Evolutionary conservation across 1,284 basidiomycete species (phyloP).

Genomic region (Pseudozyma sp.): DNA sequence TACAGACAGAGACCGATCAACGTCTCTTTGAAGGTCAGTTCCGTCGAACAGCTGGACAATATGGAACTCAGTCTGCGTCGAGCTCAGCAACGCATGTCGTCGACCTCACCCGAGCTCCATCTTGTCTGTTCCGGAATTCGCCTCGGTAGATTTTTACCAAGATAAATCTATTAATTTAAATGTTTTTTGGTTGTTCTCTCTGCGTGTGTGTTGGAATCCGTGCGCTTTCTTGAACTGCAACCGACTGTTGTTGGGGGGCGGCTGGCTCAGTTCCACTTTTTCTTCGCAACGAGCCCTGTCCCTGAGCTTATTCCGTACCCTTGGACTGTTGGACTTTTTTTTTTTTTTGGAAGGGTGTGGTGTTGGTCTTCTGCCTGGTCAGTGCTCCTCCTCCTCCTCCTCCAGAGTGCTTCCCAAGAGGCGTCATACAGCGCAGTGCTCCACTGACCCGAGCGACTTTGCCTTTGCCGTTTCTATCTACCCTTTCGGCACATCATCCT

Average conservation of each 20-base stretch:
- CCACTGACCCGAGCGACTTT: background rate
- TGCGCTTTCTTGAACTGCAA: background rate
- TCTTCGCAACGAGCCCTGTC: background rate
- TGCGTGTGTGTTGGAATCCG: background rate
- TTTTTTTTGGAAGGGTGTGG: background rate
- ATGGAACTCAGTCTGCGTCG: too few relatives aligned
- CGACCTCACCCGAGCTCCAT: too few relatives aligned
- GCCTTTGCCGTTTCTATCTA: background rate
- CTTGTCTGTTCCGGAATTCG: too few relatives aligned
- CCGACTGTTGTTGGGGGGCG: background rate
- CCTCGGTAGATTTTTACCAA: too few relatives aligned
- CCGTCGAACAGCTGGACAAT: too few relatives aligned
- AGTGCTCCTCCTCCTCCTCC: conserved; percentile 3
- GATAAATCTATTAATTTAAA: too few relatives aligned
- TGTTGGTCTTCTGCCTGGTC: conserved; percentile 10
- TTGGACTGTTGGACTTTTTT: background rate
- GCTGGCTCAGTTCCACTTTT: background rate
- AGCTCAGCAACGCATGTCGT: too few relatives aligned
- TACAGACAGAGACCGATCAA: too few relatives aligned
- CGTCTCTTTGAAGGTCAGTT: too few relatives aligned
- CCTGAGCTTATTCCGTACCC: background rate
- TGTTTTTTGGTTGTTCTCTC: background rate
- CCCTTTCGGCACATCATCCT: conserved; percentile 10
- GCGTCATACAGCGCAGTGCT: background rate
- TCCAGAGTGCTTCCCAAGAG: background rate